phyloP scores from a whole-genome alignment of 306 rosid genomes.

The Arachis stenosperma region DNA sequence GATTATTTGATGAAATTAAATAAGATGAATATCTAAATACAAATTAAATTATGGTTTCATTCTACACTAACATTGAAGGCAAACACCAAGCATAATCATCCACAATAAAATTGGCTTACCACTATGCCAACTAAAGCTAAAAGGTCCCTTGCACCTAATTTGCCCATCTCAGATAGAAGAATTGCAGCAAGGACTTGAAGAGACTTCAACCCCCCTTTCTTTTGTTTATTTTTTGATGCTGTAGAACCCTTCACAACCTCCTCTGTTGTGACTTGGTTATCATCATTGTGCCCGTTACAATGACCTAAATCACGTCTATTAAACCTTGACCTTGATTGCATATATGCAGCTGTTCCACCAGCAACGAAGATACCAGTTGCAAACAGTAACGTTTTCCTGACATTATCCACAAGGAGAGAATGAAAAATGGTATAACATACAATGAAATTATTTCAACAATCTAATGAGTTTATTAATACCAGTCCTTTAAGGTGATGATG shows the following conservation, averaged over 20 bases:
- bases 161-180: constrained; percentile 80
- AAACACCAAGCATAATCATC: constrained; percentile 31
- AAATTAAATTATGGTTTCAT: constrained; percentile 11
- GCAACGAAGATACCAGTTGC: constrained; percentile 84
- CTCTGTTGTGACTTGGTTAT: constrained; percentile 43
- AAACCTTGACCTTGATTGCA: constrained; percentile 66
- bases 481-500: constrained; percentile 6
- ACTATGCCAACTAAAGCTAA: constrained; percentile 70
- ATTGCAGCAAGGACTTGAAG: constrained; percentile 81
- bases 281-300: constrained; percentile 58
- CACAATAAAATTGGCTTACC: constrained; percentile 56
- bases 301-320: constrained; percentile 49
- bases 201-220: constrained; percentile 79
- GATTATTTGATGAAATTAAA: constrained; percentile 29
- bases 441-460: constrained; percentile 13
- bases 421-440: constrained; percentile 25
- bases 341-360: constrained; percentile 86
- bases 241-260: constrained; percentile 32
- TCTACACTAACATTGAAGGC: background rate
- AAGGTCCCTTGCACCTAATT: constrained; percentile 71
- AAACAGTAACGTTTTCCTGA: constrained; percentile 82
- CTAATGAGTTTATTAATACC: constrained; percentile 12
- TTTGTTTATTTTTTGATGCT: constrained; percentile 50
- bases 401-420: constrained; percentile 35
- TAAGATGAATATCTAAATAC: constrained; percentile 21